Evolutionary conservation across 139 green algal species (phyloP).

Genomic region (Picochlorum sp.): DNA sequence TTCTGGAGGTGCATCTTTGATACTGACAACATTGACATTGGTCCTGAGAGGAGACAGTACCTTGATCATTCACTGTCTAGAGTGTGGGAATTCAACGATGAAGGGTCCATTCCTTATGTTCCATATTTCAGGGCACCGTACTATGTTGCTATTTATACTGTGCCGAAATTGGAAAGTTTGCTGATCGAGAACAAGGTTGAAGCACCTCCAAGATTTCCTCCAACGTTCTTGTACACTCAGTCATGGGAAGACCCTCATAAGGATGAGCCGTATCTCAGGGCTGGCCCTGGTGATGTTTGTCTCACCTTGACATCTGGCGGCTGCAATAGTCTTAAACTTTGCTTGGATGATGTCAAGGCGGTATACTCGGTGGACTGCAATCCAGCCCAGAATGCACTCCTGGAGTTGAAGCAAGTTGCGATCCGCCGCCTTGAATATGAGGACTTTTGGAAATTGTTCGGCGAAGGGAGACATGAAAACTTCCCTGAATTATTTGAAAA

Average conservation of each 20-base stretch:
- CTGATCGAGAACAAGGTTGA: slow-evolving; percentile 55
- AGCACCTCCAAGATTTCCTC: slow-evolving; percentile 80
- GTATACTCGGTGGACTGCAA: slow-evolving; percentile 97
- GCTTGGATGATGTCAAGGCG: slow-evolving; percentile 70
- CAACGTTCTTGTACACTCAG: slow-evolving; percentile 98
- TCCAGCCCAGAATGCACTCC: slow-evolving; percentile 83
- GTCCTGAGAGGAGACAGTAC: slow-evolving; percentile 85
- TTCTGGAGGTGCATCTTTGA: slow-evolving; percentile 93
- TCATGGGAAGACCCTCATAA: slow-evolving; percentile 90
- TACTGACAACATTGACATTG: slow-evolving; percentile 94
- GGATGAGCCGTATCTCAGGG: slow-evolving; percentile 20
- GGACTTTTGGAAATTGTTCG: slow-evolving; percentile 86
- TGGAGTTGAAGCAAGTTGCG: slow-evolving; percentile 88
- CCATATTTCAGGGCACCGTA: slow-evolving; percentile 79
- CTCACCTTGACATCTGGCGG: slow-evolving; percentile 95
- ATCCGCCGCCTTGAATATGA: slow-evolving; percentile 82
- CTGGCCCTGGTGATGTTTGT: slow-evolving; percentile 60
- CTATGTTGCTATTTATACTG: slow-evolving; percentile 85
- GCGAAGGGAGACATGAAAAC: slow-evolving; percentile 63
- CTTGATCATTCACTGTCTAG: slow-evolving; percentile 81
- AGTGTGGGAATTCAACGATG: slow-evolving; percentile 82
- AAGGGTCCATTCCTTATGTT: slow-evolving; percentile 90
- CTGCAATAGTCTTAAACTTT: slow-evolving; percentile 95
- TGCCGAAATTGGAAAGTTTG: slow-evolving; percentile 35
- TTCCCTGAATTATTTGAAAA: slow-evolving; percentile 75